A percentile compares a stretch with the other conserved stretches of the same genome.
Conservation (phyloP, 2,329 filamentous ascomycete species). For the Hypoxylon sp. region DNA sequence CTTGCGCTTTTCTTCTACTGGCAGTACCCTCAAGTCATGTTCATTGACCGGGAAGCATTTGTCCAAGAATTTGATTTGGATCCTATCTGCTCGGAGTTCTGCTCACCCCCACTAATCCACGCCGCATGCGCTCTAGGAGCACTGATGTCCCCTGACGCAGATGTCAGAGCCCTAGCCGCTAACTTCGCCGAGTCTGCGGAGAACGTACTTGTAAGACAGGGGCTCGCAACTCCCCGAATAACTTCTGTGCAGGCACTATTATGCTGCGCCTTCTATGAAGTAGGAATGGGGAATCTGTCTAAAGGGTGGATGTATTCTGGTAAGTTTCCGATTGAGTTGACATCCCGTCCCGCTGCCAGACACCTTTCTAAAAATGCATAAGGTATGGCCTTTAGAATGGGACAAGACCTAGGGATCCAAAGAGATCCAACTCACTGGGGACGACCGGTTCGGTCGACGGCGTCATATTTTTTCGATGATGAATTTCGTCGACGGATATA, state of each 20-base stretch:
- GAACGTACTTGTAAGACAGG: neutral
- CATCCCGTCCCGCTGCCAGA: neutral
- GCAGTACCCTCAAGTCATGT: neutral
- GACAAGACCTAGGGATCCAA: neutral
- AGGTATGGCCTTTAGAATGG: neutral
- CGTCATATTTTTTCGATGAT: neutral
- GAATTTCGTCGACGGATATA: neutral
- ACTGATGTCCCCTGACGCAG: slow-evolving; percentile 6
- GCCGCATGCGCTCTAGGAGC: slow-evolving; percentile 10
- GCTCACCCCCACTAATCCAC: slow-evolving; percentile 11
- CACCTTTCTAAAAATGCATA: neutral
- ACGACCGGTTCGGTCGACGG: neutral
- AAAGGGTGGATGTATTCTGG: slow-evolving; percentile 15
- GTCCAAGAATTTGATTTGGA: slow-evolving; percentile 11
- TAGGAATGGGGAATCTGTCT: slow-evolving; percentile 8
- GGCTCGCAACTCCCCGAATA: slow-evolving; percentile 1
- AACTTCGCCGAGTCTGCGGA: neutral
- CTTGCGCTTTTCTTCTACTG: neutral
- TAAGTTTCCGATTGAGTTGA: neutral
- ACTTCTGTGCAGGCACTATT: slow-evolving; percentile 9
- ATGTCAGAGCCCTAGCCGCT: neutral
- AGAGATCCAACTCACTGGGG: neutral
- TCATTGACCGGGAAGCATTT: neutral
- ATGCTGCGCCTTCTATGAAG: slow-evolving; percentile 12
- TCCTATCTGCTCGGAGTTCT: slow-evolving; percentile 12